phyloP scores from a whole-genome alignment of 352 stramenopile genomes.

The Phytophthora quininea region DNA sequence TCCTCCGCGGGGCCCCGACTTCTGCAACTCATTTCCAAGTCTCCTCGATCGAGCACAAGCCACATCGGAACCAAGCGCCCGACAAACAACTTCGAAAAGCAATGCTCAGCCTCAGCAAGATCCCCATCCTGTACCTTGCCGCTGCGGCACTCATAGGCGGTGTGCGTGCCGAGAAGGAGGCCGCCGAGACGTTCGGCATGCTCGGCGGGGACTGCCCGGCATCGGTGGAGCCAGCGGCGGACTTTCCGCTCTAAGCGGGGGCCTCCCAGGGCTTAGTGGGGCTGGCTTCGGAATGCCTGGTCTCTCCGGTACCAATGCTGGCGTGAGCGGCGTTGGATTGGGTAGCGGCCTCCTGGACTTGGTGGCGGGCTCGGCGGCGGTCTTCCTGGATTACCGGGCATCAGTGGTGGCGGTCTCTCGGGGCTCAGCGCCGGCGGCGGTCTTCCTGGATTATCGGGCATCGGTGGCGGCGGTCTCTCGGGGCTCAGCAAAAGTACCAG shows the following conservation, averaged over 20 bases:
- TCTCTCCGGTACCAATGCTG: background rate
- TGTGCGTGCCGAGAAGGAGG: background rate
- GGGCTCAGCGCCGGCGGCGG: background rate
- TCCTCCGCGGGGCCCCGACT: no score
- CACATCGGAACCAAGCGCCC: no score
- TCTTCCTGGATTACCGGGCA: background rate
- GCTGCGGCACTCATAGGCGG: background rate
- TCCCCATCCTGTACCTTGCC: background rate
- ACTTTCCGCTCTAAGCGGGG: background rate
- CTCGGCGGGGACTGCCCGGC: background rate
- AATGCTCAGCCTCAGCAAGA: background rate
- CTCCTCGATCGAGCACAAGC: no score
- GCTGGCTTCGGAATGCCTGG: background rate
- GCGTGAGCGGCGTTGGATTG: background rate
- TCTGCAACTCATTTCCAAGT: no score
- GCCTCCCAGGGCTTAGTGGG: background rate
- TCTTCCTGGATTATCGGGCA: background rate
- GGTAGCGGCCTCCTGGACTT: background rate
- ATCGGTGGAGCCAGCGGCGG: background rate
- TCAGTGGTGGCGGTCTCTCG: background rate
- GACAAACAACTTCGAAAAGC: no score
- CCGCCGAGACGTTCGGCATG: constrained; percentile 10
- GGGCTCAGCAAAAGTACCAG: no score
- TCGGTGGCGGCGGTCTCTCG: no score
- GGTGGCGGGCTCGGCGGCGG: background rate